Conservation (phyloP, 306 rosid genomes). For the Begonia loranthoides region DNA sequence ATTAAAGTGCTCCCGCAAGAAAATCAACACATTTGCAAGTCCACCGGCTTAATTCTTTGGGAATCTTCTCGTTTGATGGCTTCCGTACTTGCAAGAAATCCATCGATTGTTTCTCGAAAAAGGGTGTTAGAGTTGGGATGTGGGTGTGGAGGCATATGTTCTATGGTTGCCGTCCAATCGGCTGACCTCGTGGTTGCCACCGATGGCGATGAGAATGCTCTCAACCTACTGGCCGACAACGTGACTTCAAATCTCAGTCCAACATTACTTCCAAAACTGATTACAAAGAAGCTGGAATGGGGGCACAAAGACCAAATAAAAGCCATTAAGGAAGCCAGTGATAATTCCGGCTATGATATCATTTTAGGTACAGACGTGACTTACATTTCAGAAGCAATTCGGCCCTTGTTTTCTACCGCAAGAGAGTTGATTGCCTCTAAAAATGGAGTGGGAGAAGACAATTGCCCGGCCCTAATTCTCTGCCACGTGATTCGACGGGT, state of each 20-base stretch:
- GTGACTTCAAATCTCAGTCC: constrained; percentile 45
- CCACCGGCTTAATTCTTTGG: constrained; percentile 65
- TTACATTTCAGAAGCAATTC: constrained; percentile 58
- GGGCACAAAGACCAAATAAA: constrained; percentile 55
- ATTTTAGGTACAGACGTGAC: constrained; percentile 85
- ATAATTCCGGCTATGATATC: constrained; percentile 48
- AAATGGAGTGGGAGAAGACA: constrained; percentile 4
- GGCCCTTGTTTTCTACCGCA: constrained; percentile 70
- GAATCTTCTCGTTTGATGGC: constrained; percentile 93
- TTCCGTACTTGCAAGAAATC: constrained; percentile 59
- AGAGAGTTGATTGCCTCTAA: constrained; percentile 40
- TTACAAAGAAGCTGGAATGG: constrained; percentile 46
- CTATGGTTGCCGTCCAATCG: constrained; percentile 50
- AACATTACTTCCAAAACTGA: constrained; percentile 29
- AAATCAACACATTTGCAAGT: background rate
- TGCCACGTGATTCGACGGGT: constrained; percentile 73
- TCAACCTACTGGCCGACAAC: constrained; percentile 48
- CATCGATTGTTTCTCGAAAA: constrained; percentile 36
- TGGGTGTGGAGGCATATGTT: constrained; percentile 81
- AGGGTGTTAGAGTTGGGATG: constrained; percentile 80
- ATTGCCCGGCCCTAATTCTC: constrained; percentile 24
- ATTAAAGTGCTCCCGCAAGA: too few species aligned
- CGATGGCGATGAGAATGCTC: constrained; percentile 66
- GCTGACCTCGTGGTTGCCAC: constrained; percentile 67
- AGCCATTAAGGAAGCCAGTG: constrained; percentile 37